Evolutionary conservation across 2,329 filamentous ascomycete species (phyloP).

Genomic region (Sporothrix humicola): DNA sequence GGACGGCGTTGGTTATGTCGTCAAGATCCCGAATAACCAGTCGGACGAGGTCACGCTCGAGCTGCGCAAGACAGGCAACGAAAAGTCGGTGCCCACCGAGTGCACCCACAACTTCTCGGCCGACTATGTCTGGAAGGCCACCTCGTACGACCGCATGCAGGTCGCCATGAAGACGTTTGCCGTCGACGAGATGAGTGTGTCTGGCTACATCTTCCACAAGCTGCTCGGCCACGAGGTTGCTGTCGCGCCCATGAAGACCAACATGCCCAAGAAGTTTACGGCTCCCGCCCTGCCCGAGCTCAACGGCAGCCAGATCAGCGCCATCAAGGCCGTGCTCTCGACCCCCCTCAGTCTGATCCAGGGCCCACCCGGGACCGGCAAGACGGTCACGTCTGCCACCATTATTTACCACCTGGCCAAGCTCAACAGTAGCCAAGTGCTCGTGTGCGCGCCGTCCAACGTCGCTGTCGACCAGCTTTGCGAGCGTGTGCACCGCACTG

Average conservation of each 20-base stretch:
- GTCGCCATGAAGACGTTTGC: constrained; percentile 99
- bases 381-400: constrained; percentile 97
- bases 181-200: constrained; percentile 96
- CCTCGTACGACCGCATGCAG: constrained; percentile 99
- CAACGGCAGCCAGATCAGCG: constrained; percentile 93
- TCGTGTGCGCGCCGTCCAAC: constrained; percentile 97
- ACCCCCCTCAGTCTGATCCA: constrained; percentile 95
- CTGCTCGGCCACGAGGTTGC: constrained; percentile 94
- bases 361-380: constrained; percentile 94
- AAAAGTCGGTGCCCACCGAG: constrained; percentile 94
- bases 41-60: constrained; percentile 97
- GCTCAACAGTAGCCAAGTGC: constrained; percentile 89
- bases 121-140: constrained; percentile 99
- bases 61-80: constrained; percentile 89
- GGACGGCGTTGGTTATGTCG: constrained; percentile 98
- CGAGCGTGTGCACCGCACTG: constrained; percentile 92
- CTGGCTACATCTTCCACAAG: constrained; percentile 97
- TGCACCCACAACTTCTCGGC: constrained; percentile 98
- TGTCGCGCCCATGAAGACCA: constrained; percentile 91
- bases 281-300: constrained; percentile 92
- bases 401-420: constrained; percentile 98
- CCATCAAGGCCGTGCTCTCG: constrained; percentile 92
- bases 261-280: constrained; percentile 95
- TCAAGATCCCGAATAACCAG: constrained; percentile 99
- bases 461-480: constrained; percentile 98